Base-by-base conservation (phyloP, 805 yeast species). In the Starmerella floricola region DNA sequence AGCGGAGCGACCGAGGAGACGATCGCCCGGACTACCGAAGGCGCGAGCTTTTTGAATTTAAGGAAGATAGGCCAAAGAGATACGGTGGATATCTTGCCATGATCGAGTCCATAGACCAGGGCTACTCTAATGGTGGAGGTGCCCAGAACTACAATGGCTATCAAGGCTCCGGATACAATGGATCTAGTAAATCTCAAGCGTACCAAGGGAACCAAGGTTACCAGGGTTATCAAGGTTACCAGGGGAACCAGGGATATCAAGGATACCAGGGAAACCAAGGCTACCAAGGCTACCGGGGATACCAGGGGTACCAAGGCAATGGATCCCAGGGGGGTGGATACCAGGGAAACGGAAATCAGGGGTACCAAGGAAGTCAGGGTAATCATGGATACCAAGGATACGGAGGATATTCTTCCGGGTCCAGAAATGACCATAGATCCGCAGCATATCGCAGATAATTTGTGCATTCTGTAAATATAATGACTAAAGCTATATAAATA, bases 1-100 rank as follows among this genome's bases (percentile, higher is more conserved):
- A 52, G n/a, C 52, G 55, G n/a, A 49, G 58, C 17, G 60, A 55
- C 24, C 51, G 58, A 11, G 54, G 56, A 4, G 56, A 54, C 30
- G 58, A 55, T 20, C 40, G 58, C 4, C 51, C 57, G 2, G 54
- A 51, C 36, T 42, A 52, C 16, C 50, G 59, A 19, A 51, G 47
- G 23, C 42, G 42, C 6, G 52, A 55, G 26, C 36, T 50, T 36
- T 41, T 42, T 32, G 44, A 55, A 31, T 44, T 45, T 35, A 47
- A 46, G 36, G 41, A 47, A 28, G 43, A 50, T 31, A 35, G 56
- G 15, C 43, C 49, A 28, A 33, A 36, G 38, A 32, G 47, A 20
- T 27, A 38, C 21, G 53, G 54, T 1, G 46, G 58, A 8, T 27
- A 59, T 51, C 38, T 44, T 20, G 52, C 51, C 3, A 48, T 47